These are phyloP conservation scores for Pyrenochaeta sp. DNA, from an alignment of 2,329 filamentous ascomycete genomes.

Conservation along the genomic window DNA sequence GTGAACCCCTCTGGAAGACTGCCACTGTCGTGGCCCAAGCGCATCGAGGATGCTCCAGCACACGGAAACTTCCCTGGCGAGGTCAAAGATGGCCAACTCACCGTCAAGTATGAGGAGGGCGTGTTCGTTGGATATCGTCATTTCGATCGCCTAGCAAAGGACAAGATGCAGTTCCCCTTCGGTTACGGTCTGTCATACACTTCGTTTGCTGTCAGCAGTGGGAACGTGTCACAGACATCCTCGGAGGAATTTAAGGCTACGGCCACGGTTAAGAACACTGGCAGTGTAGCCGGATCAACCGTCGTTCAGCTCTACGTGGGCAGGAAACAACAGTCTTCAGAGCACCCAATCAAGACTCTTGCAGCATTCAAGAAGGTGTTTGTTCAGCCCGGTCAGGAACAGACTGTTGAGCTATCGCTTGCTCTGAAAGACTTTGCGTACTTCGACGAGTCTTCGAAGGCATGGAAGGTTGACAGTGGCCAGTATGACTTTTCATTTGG, in stretches of 20 bases:
- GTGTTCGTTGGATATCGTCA: slow-evolving; percentile 64
- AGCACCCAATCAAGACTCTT: slow-evolving; percentile 71
- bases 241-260: slow-evolving; percentile 41
- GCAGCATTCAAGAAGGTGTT: slow-evolving; percentile 71
- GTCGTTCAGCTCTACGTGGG: slow-evolving; percentile 67
- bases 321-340: slow-evolving; percentile 48
- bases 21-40: slow-evolving; percentile 49
- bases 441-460: slow-evolving; percentile 35
- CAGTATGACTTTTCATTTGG: slow-evolving; percentile 44
- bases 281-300: slow-evolving; percentile 55
- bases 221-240: slow-evolving; percentile 69
- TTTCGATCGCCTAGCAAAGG: slow-evolving; percentile 65
- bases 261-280: slow-evolving; percentile 61
- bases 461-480: slow-evolving; percentile 41
- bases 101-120: slow-evolving; percentile 63
- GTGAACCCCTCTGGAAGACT: slow-evolving; percentile 50
- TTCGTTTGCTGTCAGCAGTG: slow-evolving; percentile 53
- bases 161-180: slow-evolving; percentile 57
- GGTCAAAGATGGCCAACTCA: slow-evolving; percentile 63
- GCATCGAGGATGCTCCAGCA: slow-evolving; percentile 44
- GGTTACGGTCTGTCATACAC: slow-evolving; percentile 51
- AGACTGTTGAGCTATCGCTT: slow-evolving; percentile 60
- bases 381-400: slow-evolving; percentile 64
- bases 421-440: slow-evolving; percentile 38
- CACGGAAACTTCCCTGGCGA: slow-evolving; percentile 50